Evolutionary conservation across 2,329 filamentous ascomycete genomes (phyloP), one percentile per base, ranked within the genome.

Genomic region (Septoria linicola): DNA sequence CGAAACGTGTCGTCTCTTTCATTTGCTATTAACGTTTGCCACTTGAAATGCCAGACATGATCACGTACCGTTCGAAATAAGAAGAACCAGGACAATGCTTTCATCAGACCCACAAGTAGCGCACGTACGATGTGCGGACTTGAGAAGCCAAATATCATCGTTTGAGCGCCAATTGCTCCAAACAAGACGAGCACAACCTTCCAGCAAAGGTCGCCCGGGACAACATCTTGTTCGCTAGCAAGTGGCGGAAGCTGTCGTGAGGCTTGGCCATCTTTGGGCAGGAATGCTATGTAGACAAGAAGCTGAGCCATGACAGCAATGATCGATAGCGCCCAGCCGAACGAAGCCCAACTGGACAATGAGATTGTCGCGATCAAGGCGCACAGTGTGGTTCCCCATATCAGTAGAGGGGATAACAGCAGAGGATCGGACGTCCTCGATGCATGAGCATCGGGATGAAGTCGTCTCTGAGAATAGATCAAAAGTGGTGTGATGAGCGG

Each of bases 51-150:
- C 14, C 10, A 30, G 13, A 35, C 10, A 11, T 25, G 13, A 17
- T 10, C 23, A 45, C 42, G 20, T 45, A 45, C 42, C 42, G 34
- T 23, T 10, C 23, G 42, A 16, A 45, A 17, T 7, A 45, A 19
- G 20, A 34, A 45, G 17, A 35, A 35, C 42, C 42, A 45, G 3
- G 34, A 45, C 31, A 36, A 10, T 10, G 42, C 31, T 30, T 45
- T 45, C 5, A 30, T 17, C 31, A 36, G 11, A 17, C 42, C 42
- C 8, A 34, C 30, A 19, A 23, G n/a, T 14, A 45, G 13, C 7
- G 42, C 34, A 34, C 35, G 42, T 36, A 13, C 35, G 17, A 32
- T 21, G 6, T 32, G 32, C 4, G 32, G 19, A 21, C 13, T 16
- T 14, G 14, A 14, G 19, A 45, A 20, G 10, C 42, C 42, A 25